Conservation (phyloP, 2,329 filamentous ascomycete genomes). For the Sporothrix phasma region DNA sequence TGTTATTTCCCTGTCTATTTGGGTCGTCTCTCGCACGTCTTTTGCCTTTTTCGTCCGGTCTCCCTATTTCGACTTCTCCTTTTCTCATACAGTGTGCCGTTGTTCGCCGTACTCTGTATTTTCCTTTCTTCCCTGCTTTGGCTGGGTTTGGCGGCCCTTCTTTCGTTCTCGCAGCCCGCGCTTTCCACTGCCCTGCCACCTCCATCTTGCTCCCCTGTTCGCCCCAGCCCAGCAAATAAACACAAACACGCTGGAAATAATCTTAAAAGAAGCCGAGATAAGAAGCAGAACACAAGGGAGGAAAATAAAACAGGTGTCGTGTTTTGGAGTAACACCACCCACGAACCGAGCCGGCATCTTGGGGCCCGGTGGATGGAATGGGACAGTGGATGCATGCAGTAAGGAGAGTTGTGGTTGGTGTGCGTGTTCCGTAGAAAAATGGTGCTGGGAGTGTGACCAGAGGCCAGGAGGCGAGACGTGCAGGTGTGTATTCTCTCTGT, state of each 20-base stretch:
- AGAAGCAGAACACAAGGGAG: neutral
- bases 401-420: neutral
- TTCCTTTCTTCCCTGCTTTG: neutral
- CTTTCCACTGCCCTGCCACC: neutral
- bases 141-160: constrained; percentile 4
- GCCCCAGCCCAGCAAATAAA: neutral
- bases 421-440: neutral
- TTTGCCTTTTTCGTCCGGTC: neutral
- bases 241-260: neutral
- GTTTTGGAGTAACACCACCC: constrained; percentile 9
- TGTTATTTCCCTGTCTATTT: neutral
- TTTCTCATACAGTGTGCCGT: neutral
- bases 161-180: constrained; percentile 2
- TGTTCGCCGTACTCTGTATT: neutral
- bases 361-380: neutral
- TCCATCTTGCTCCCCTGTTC: neutral
- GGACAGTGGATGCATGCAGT: neutral
- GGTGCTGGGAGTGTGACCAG: neutral
- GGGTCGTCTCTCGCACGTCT: neutral
- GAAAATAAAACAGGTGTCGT: neutral
- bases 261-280: neutral
- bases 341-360: neutral
- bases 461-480: neutral
- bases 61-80: neutral
- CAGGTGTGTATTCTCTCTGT: neutral